Base-by-base conservation (phyloP, 805 yeast species). In the Komagataella kurtzmanii region DNA sequence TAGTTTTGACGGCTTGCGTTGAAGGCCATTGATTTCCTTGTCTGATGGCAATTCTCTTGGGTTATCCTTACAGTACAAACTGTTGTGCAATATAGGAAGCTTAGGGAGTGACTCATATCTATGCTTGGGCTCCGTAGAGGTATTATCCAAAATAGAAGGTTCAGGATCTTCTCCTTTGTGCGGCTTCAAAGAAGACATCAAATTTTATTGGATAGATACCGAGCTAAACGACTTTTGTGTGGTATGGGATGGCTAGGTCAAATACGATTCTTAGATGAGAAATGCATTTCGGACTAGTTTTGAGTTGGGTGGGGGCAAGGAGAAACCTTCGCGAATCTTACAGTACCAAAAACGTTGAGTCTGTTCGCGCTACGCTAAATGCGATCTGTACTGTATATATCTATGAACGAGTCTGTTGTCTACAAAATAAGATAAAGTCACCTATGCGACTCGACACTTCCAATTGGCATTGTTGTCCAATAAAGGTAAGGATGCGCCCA, bases 401-500 rank as follows among this genome's bases (percentile, higher is more conserved):
- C 6, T 21, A 21, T 21, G 23, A 21, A 21, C 14, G 21, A 45
- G 7, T 12, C 18, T 17, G 24, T 23, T 30, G 40, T 30, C 40
- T 30, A 30, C 14, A 14, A 30, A 30, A 30, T 30, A 4, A 3
- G 14, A 4, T 14, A 30, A 10, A 14, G 12, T 14, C 7, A 59
- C 66, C 54, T 65, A 63, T 24, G 58, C 51, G 21, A 74, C 68
- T 53, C 67, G 71, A 67, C 97, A 88, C 50, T 72, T 75, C 96
- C 96, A 88, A 45, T 80, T 81, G 18, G 78, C 68, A 47, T 65
- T 68, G 54, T 74, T 72, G 55, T 86, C 93, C 58, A 93, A 73
- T 59, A 93, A 71, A 7, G 98, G 98, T 59, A 93, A 76, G 1
- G 97, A 88, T 1, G 98, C 99, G 59, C 99, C 99, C 52, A 93